Evolutionary conservation across 2,329 filamentous ascomycete species (phyloP).

Genomic region (Mollisiaceae sp.): DNA sequence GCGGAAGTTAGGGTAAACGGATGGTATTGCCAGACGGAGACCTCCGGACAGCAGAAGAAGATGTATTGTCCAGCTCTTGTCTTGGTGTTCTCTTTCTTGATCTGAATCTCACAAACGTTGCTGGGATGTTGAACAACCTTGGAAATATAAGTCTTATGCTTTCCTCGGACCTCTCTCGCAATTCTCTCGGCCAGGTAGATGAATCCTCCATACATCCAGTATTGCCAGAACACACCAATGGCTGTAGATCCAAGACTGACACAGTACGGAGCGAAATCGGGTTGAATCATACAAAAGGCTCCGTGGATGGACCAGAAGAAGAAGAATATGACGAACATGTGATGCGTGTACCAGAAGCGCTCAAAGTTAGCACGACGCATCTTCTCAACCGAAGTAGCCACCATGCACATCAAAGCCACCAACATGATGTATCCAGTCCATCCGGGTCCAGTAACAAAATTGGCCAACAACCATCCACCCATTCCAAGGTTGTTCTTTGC

Average conservation of each 20-base stretch:
- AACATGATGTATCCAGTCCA: constrained; percentile 91
- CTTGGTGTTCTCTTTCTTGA: constrained; percentile 88
- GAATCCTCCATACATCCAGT: constrained; percentile 85
- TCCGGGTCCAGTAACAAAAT: constrained; percentile 79
- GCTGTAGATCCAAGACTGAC: constrained; percentile 67
- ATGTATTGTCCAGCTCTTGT: constrained; percentile 86
- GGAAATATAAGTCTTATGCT: constrained; percentile 84
- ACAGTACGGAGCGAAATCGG: constrained; percentile 81
- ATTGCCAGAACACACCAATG: constrained; percentile 85
- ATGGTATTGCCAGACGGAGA: constrained; percentile 88
- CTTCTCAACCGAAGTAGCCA: constrained; percentile 77
- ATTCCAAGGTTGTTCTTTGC: constrained; percentile 77
- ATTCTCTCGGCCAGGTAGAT: constrained; percentile 81
- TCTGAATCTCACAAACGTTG: constrained; percentile 89
- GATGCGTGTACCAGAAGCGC: constrained; percentile 90
- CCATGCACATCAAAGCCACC: constrained; percentile 77
- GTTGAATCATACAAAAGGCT: constrained; percentile 89
- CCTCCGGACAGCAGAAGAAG: constrained; percentile 84
- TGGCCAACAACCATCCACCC: constrained; percentile 77
- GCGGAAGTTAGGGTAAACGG: constrained; percentile 87
- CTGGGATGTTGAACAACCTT: constrained; percentile 90
- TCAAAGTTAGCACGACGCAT: constrained; percentile 82
- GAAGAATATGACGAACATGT: constrained; percentile 88
- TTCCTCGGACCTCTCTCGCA: constrained; percentile 77
- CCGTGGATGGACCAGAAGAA: constrained; percentile 91